phyloP scores from a whole-genome alignment of 2,329 filamentous ascomycete species.

The Metarhizium rileyi region DNA sequence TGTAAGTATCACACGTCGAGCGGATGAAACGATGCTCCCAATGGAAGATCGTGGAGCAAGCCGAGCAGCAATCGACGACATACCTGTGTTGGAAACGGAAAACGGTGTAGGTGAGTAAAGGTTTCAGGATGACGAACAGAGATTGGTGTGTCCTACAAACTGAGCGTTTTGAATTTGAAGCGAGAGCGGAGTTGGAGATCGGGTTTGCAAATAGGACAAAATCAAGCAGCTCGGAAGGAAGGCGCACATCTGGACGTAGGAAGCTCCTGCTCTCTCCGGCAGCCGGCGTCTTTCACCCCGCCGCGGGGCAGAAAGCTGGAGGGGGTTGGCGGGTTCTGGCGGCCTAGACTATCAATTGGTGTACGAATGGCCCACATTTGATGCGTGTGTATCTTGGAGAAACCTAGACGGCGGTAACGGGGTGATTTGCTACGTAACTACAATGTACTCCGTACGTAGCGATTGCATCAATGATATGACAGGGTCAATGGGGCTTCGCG shows the following conservation, averaged over 20 bases:
- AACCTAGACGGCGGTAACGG: background rate
- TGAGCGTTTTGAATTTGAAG: background rate
- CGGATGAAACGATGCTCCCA: constrained; percentile 3
- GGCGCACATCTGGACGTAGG: too few species aligned
- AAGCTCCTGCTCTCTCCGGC: background rate
- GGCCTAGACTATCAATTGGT: constrained; percentile 1
- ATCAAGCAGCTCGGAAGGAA: background rate
- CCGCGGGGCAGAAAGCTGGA: constrained; percentile 8
- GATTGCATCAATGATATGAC: background rate
- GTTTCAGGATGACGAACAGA: background rate
- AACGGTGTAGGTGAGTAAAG: background rate
- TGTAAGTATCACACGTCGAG: constrained; percentile 4
- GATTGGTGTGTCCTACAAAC: background rate
- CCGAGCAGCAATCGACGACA: constrained; percentile 13
- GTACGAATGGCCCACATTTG: background rate
- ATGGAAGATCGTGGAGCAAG: constrained; percentile 9
- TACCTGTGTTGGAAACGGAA: constrained; percentile 12
- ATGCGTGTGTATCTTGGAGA: too few species aligned
- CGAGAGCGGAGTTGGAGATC: background rate
- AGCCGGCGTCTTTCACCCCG: constrained; percentile 3
- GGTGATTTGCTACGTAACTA: constrained; percentile 3
- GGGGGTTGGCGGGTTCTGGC: constrained; percentile 1
- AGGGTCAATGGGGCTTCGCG: background rate
- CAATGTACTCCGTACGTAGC: constrained; percentile 4
- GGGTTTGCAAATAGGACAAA: background rate